These are phyloP conservation scores for Retiboletus flavoniger DNA, from an alignment of 1,284 basidiomycete species.

Conservation along the genomic window DNA sequence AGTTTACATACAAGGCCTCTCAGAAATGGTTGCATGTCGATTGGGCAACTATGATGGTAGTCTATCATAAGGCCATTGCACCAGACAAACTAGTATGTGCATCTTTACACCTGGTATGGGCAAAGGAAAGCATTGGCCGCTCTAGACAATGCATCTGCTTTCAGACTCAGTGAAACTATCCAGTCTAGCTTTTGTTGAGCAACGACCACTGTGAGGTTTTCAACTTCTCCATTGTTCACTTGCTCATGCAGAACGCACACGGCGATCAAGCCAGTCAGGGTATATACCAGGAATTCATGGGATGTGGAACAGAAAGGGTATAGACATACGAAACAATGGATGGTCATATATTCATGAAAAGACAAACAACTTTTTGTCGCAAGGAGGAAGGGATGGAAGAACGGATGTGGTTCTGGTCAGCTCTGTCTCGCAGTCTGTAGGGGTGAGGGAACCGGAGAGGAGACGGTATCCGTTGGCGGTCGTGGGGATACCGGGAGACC, in stretches of 20 bases:
- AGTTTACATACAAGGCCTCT: background rate
- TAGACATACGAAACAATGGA: constrained; percentile 22
- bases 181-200: background rate
- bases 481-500: constrained; percentile 66
- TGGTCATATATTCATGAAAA: constrained; percentile 14
- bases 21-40: too few species aligned
- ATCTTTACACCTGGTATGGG: too few species aligned
- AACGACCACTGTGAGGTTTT: background rate
- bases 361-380: background rate
- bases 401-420: constrained; percentile 9
- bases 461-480: constrained; percentile 32
- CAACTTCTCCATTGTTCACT: background rate
- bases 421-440: constrained; percentile 30
- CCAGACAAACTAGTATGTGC: too few species aligned
- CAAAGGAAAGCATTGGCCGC: too few species aligned
- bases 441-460: constrained; percentile 22
- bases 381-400: background rate
- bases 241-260: constrained; percentile 1
- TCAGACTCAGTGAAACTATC: background rate
- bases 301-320: constrained; percentile 26
- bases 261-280: constrained; percentile 14
- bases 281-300: constrained; percentile 19
- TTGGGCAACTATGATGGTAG: too few species aligned
- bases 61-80: too few species aligned
- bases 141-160: too few species aligned